Percentiles rank a stretch among this genome's conserved stretches.
These are phyloP conservation scores for Filosporella fistucella DNA, from an alignment of 495 filamentous ascomycete genomes.

Conservation along the genomic window DNA sequence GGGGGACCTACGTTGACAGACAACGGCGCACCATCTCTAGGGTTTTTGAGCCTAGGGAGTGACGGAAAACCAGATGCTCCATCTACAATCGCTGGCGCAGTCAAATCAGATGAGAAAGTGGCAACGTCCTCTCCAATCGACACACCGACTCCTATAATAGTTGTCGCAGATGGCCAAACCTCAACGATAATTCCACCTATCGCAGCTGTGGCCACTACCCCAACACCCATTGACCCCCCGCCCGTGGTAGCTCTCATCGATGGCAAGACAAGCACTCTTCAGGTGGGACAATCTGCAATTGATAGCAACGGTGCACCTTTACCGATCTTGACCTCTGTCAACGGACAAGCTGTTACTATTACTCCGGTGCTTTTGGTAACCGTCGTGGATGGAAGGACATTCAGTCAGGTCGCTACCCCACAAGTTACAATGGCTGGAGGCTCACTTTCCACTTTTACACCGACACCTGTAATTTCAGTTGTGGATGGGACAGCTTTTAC, in stretches of 20 bases:
- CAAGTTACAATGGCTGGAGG: too few species aligned
- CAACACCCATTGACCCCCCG: neutral
- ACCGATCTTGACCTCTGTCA: slow-evolving; percentile 1
- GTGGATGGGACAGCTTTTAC: too few species aligned
- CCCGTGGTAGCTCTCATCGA: neutral
- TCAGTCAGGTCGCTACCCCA: too few species aligned
- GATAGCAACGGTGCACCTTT: slow-evolving; percentile 4
- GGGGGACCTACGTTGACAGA: too few species aligned
- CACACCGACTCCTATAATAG: neutral
- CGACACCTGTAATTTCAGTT: neutral
- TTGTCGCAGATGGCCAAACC: neutral
- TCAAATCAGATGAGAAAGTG: too few species aligned
- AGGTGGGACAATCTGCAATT: neutral
- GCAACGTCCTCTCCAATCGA: too few species aligned
- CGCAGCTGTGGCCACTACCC: neutral
- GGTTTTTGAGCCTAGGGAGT: too few species aligned
- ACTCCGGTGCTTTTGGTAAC: neutral
- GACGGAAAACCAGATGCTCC: too few species aligned
- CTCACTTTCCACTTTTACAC: too few species aligned
- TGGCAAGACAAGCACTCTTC: neutral
- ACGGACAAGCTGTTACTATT: neutral
- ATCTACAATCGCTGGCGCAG: too few species aligned
- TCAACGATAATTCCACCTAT: neutral
- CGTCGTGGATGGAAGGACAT: neutral
- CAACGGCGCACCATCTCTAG: too few species aligned